Base-by-base conservation (phyloP, 2,329 filamentous ascomycete genomes). In the Colletotrichum cuscutae region DNA sequence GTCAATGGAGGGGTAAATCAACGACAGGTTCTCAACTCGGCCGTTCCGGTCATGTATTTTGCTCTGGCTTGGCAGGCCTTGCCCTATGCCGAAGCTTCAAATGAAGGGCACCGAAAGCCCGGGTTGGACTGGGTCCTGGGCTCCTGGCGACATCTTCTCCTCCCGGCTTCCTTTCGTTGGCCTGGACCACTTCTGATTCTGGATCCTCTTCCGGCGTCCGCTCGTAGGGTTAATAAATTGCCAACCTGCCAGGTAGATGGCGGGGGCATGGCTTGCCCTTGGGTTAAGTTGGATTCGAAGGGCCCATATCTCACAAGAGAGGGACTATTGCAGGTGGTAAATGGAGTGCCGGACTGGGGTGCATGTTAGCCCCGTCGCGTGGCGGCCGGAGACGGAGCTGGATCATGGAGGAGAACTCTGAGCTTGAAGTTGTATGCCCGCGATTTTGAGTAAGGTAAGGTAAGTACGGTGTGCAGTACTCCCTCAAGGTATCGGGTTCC, bases 311-410 rank as follows among this genome's bases (percentile, higher is more conserved):
- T 42, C n/a, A 30, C 46, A 70, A 62, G 19, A 59, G 53, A 65
- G 42, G 65, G 42, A 30, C 67, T 28, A 37, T 35, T 30, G 46
- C 35, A 37, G 59, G 7, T 30, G 32, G 28, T 28, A 19, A 24
- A 53, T 7, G 62, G 61, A 66, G 56, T 70, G 68, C 68, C 62
- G 68, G 63, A 46, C 68, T 60, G 68, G 68, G 62, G 62, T 70
- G 46, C 68, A 60, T 42, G 32, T 46, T 54, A 57, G n/a, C 28
- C 52, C 49, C 15, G n/a, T 56, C 49, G 19, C 11, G 54, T 42
- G 52, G 49, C 19, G 19, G 15, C 42, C 19, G 19, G 42, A 46
- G 42, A 46, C 19, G 42, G 42, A 46, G 42, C 42, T 46, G 42
- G 42, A 46, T 7, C 42, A 46, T 46, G 15, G 42, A 46, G 42